These are phyloP conservation scores for Trametes versicolor DNA, from an alignment of 1,284 basidiomycete genomes.

Conservation along the genomic window DNA sequence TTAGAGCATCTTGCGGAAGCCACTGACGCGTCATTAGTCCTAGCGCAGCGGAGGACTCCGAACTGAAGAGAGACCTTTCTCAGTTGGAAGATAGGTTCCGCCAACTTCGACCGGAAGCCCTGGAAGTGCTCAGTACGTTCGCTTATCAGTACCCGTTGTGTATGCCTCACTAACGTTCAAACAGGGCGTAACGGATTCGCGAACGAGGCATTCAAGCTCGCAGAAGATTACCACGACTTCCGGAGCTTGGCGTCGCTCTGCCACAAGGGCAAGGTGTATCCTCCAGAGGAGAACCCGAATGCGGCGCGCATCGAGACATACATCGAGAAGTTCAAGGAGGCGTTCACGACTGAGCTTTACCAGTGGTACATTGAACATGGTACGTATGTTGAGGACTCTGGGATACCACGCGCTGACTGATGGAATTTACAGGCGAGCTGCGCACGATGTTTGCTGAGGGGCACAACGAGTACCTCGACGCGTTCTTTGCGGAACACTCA, in stretches of 20 bases:
- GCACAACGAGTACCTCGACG: conserved; percentile 73
- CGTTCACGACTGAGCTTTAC: conserved; percentile 90
- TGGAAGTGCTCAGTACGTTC: conserved; percentile 79
- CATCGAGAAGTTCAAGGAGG: conserved; percentile 83
- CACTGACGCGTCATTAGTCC: conserved; percentile 45
- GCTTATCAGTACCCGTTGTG: background rate
- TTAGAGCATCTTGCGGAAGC: background rate
- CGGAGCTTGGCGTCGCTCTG: conserved; percentile 84
- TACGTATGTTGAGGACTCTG: conserved; percentile 38
- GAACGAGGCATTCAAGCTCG: conserved; percentile 80
- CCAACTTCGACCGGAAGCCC: conserved; percentile 73
- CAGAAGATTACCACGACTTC: conserved; percentile 89
- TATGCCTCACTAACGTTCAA: background rate
- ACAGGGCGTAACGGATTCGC: conserved; percentile 75
- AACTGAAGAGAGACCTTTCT: conserved; percentile 60
- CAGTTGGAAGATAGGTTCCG: conserved; percentile 73
- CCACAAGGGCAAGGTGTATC: conserved; percentile 72
- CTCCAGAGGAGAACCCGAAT: conserved; percentile 70
- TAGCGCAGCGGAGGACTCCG: conserved; percentile 54
- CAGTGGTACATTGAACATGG: conserved; percentile 87
- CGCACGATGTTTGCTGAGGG: conserved; percentile 82
- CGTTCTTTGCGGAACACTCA: conserved; percentile 74
- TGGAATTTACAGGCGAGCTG: conserved; percentile 64
- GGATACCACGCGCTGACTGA: background rate
- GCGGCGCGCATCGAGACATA: conserved; percentile 72